Evolutionary conservation across 495 filamentous ascomycete species (phyloP).

Genomic region (Ramalina intermedia): DNA sequence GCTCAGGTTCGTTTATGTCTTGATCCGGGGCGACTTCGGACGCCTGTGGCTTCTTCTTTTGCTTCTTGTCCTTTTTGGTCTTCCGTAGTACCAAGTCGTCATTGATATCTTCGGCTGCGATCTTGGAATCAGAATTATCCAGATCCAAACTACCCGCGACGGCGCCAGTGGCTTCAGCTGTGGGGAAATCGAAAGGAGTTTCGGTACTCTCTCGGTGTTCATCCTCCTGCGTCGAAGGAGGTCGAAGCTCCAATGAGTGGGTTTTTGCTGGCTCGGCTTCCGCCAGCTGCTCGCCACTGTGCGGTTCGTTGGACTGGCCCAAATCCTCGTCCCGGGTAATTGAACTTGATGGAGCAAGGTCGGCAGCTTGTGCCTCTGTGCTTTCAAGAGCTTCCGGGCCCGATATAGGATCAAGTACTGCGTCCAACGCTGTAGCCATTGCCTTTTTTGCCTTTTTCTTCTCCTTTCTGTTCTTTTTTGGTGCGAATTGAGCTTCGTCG

Average conservation of each 20-base stretch:
- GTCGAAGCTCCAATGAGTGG: neutral
- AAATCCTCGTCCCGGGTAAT: too few relatives aligned
- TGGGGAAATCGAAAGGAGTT: too few relatives aligned
- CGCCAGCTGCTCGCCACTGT: neutral
- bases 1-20: neutral
- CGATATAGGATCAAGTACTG: neutral
- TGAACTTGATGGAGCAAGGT: too few relatives aligned
- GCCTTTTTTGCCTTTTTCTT: neutral
- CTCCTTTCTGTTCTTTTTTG: neutral
- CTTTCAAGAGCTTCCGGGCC: neutral
- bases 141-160: too few relatives aligned
- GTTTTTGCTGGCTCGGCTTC: neutral
- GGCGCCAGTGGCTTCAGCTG: too few relatives aligned
- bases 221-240: neutral
- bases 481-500: too few relatives aligned
- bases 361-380: too few relatives aligned
- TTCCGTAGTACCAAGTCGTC: conserved; percentile 20
- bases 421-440: too few relatives aligned
- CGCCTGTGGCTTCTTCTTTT: conserved; percentile 26
- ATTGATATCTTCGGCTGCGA: conserved; percentile 14
- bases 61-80: conserved; percentile 32
- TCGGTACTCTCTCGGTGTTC: neutral
- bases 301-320: too few relatives aligned
- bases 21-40: conserved; percentile 16
- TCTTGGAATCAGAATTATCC: neutral